phyloP scores from a whole-genome alignment of 805 yeast genomes.

The Lipomyces yamanashiensis region DNA sequence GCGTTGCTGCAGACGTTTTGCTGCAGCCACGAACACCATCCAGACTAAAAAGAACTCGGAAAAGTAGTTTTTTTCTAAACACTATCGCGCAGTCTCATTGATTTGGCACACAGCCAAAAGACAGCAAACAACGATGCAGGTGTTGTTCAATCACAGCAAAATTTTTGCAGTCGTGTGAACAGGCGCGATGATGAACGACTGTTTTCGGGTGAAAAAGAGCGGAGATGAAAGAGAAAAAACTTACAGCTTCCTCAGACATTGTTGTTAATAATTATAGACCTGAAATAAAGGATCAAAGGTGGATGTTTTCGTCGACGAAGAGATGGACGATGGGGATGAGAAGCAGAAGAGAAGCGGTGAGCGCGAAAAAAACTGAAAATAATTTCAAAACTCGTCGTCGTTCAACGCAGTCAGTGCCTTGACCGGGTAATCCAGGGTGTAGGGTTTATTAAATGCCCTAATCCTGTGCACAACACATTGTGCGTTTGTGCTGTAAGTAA shows the following conservation, averaged over 20 bases:
- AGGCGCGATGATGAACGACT: neutral
- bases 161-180: neutral
- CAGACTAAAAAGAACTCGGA: too few species aligned
- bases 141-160: neutral
- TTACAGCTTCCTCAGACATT: constrained; percentile 50
- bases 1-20: neutral
- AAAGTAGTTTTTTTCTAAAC: too few species aligned
- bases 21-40: too few species aligned
- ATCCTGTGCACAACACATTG: too few species aligned
- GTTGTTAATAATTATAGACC: constrained; percentile 9
- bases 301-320: neutral
- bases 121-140: neutral
- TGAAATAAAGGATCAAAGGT: neutral
- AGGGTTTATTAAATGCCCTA: neutral
- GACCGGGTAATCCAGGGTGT: neutral
- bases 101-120: too few species aligned
- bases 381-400: constrained; percentile 2
- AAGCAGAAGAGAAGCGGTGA: constrained; percentile 7
- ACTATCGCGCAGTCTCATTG: too few species aligned
- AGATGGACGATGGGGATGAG: neutral
- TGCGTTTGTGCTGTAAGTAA: too few species aligned
- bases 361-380: constrained; percentile 9
- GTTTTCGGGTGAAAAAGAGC: neutral
- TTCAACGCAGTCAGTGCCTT: neutral
- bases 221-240: constrained; percentile 18